Evolutionary conservation across 768 basidiomycete species (phyloP).

Genomic region (Leccinellum rugosiceps): DNA sequence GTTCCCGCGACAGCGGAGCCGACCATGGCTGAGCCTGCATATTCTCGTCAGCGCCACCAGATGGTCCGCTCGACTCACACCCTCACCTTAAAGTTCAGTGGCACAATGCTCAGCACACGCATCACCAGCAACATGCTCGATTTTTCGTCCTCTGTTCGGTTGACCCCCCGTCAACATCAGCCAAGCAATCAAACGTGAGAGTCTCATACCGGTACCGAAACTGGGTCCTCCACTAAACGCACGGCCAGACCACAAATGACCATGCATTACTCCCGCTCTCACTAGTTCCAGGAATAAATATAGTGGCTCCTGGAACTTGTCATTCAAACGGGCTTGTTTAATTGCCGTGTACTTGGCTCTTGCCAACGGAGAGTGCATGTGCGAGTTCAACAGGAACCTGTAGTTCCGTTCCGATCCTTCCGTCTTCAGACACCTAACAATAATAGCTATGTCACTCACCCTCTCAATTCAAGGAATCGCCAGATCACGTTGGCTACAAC

Average conservation of each 20-base stretch:
- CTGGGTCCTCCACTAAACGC: conserved; percentile 94
- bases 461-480: conserved; percentile 94
- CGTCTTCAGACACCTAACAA: conserved; percentile 1
- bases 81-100: conserved; percentile 87
- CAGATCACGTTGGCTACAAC: conserved; percentile 97
- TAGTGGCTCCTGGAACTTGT: conserved; percentile 97
- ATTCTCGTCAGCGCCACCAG: conserved; percentile 10
- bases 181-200: conserved; percentile 30
- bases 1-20: conserved; percentile 92
- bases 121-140: conserved; percentile 93
- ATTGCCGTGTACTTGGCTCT: conserved; percentile 88
- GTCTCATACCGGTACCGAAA: conserved; percentile 76
- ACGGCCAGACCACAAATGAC: conserved; percentile 82
- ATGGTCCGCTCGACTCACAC: neutral
- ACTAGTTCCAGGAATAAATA: conserved; percentile 95
- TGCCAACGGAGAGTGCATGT: conserved; percentile 86
- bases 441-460: conserved; percentile 44
- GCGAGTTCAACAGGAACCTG: conserved; percentile 87
- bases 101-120: conserved; percentile 93
- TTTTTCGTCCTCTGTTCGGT: conserved; percentile 80
- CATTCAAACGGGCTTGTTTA: conserved; percentile 77
- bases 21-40: conserved; percentile 85
- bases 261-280: conserved; percentile 95
- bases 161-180: conserved; percentile 20
- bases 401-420: conserved; percentile 11